A percentile compares a stretch with the other conserved stretches of the same genome.
Evolutionary conservation across 2,329 filamentous ascomycete species (phyloP).

Genomic region (Cryphonectria radicalis): DNA sequence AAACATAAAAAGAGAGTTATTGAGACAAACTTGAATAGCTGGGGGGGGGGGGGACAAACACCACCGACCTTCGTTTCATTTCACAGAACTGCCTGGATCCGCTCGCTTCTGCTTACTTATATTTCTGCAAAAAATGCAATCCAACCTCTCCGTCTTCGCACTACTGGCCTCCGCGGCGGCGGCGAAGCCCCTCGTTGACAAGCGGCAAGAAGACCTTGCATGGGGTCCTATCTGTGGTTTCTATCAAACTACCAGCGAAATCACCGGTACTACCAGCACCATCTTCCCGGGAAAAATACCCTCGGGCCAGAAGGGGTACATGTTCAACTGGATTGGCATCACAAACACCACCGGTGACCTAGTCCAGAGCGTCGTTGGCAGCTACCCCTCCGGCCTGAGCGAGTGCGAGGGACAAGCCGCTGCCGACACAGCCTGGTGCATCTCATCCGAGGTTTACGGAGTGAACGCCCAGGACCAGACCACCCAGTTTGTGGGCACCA

Average conservation of each 20-base stretch:
- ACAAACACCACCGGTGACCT: slow-evolving; percentile 36
- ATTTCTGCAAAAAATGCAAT: slow-evolving; percentile 13
- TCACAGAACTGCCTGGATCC: neutral
- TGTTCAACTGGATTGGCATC: slow-evolving; percentile 37
- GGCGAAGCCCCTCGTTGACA: slow-evolving; percentile 21
- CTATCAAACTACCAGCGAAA: slow-evolving; percentile 32
- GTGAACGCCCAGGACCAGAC: slow-evolving; percentile 23
- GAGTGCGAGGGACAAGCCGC: slow-evolving; percentile 32
- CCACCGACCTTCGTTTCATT: neutral
- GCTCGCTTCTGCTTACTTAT: neutral
- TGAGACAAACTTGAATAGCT: neutral
- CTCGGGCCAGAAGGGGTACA: slow-evolving; percentile 32
- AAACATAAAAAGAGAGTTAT: neutral
- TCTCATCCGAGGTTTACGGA: slow-evolving; percentile 36
- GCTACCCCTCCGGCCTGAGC: slow-evolving; percentile 33
- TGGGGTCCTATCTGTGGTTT: slow-evolving; percentile 35
- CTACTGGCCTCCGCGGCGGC: slow-evolving; percentile 23
- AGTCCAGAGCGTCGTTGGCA: slow-evolving; percentile 31
- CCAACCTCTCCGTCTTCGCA: slow-evolving; percentile 13
- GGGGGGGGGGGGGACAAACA: neutral
- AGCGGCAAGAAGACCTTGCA: slow-evolving; percentile 28
- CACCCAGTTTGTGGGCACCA: slow-evolving; percentile 34
- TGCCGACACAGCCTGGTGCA: slow-evolving; percentile 34
- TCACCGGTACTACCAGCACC: slow-evolving; percentile 34
- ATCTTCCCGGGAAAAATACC: slow-evolving; percentile 36